These are phyloP conservation scores for Tremella fuciformis DNA, from an alignment of 768 basidiomycete species.

Conservation along the genomic window DNA sequence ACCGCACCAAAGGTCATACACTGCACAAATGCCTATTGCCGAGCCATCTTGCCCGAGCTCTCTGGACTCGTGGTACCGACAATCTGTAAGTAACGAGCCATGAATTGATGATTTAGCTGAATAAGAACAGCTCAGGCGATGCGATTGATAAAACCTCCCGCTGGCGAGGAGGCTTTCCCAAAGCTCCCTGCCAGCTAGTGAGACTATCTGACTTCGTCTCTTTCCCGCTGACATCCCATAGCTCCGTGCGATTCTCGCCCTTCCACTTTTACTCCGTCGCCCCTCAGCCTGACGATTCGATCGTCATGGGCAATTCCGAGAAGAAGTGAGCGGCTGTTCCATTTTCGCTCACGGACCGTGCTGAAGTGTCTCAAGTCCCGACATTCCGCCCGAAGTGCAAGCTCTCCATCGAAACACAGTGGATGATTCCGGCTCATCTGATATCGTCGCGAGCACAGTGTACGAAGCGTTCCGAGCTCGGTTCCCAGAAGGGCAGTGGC, in stretches of 20 bases:
- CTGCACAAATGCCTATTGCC: constrained; percentile 80
- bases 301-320: not conserved
- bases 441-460: not conserved
- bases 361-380: too few species aligned
- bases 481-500: not conserved
- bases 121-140: constrained; percentile 19
- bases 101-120: too few species aligned
- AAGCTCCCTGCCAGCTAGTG: too few species aligned
- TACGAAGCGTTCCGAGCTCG: not conserved
- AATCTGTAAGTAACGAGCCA: not conserved
- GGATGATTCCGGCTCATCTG: not conserved
- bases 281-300: constrained; percentile 2
- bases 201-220: too few species aligned
- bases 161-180: constrained; percentile 22
- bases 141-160: constrained; percentile 30
- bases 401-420: not conserved
- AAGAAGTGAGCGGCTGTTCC: too few species aligned
- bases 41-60: constrained; percentile 69
- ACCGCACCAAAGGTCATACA: constrained; percentile 69
- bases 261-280: not conserved
- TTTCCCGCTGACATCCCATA: too few species aligned
- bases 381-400: too few species aligned
- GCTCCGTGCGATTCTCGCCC: too few species aligned
- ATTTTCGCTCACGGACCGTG: too few species aligned
- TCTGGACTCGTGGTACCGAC: constrained; percentile 31